Evolutionary conservation across 1,284 basidiomycete species (phyloP).

Genomic region (Nidula niveotomentosa): DNA sequence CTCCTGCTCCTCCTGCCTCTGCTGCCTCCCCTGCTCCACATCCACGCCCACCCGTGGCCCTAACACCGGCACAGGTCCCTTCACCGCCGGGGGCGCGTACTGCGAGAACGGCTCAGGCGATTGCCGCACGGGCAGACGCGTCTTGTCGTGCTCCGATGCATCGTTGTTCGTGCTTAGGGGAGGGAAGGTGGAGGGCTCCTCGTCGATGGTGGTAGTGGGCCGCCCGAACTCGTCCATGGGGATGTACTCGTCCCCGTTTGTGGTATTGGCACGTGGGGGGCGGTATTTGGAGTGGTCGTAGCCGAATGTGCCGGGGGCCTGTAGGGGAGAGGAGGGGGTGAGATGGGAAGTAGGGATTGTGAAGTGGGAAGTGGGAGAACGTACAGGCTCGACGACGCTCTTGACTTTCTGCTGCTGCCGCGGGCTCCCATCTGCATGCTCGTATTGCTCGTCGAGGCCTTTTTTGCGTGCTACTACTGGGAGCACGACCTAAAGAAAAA

Average conservation of each 20-base stretch:
- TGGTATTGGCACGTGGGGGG: conserved; percentile 33
- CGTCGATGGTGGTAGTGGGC: conserved; percentile 12
- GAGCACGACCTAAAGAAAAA: conserved; percentile 34
- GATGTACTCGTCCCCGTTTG: conserved; percentile 28
- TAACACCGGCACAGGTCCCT: conserved; percentile 9
- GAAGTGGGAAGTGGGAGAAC: conserved; percentile 16
- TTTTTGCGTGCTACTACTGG: conserved; percentile 81
- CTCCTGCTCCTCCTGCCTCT: conserved; percentile 45
- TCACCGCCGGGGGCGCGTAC: conserved; percentile 32
- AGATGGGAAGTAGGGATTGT: neutral
- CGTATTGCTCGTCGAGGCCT: conserved; percentile 68
- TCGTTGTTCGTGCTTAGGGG: conserved; percentile 13
- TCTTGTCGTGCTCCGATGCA: conserved; percentile 27
- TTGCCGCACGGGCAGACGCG: conserved; percentile 23
- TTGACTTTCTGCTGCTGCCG: conserved; percentile 42
- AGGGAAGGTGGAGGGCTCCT: conserved; percentile 13
- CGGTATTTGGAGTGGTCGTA: conserved; percentile 69
- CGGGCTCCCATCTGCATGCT: conserved; percentile 62
- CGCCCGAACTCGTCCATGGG: conserved; percentile 69
- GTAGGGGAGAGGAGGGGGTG: neutral
- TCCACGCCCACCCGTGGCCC: conserved; percentile 13
- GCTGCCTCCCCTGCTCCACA: conserved; percentile 23
- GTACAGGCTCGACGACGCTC: conserved; percentile 50
- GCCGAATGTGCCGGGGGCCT: conserved; percentile 84
- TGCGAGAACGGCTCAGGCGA: conserved; percentile 62